Conservation (phyloP, 345 rosid species). For the Gossypioides kirkii region DNA sequence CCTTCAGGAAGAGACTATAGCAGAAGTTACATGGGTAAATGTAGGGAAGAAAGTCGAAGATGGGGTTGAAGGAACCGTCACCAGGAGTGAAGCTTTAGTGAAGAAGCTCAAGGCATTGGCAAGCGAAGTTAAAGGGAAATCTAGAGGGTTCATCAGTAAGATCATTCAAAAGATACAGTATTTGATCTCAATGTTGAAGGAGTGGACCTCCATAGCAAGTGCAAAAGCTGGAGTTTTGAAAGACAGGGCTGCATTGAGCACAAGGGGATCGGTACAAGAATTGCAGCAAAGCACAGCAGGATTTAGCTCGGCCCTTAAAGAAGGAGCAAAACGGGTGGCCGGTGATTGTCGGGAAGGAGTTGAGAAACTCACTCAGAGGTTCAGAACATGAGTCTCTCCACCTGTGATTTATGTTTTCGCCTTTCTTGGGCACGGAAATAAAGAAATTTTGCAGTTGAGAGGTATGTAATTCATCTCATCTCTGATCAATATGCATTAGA, state of each 20-base stretch:
- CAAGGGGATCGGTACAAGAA: slow-evolving; percentile 31
- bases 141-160: slow-evolving; percentile 43
- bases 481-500: neutral
- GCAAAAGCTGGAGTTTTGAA: slow-evolving; percentile 29
- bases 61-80: slow-evolving; percentile 44
- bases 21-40: slow-evolving; percentile 53
- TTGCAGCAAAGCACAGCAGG: slow-evolving; percentile 49
- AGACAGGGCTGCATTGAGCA: slow-evolving; percentile 23
- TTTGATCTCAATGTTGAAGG: slow-evolving; percentile 42
- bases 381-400: slow-evolving; percentile 32
- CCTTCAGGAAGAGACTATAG: slow-evolving; percentile 58
- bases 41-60: slow-evolving; percentile 43
- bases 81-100: slow-evolving; percentile 46
- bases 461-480: neutral
- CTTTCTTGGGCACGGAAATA: slow-evolving; percentile 2
- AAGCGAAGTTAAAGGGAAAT: slow-evolving; percentile 39
- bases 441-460: slow-evolving; percentile 18
- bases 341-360: slow-evolving; percentile 65
- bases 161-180: slow-evolving; percentile 42
- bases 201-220: slow-evolving; percentile 29
- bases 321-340: slow-evolving; percentile 48
- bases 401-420: neutral
- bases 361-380: slow-evolving; percentile 58
- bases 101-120: slow-evolving; percentile 61
- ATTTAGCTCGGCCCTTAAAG: slow-evolving; percentile 45